phyloP scores from a whole-genome alignment of 23 red algal genomes.

The Gracilaria caudata region DNA sequence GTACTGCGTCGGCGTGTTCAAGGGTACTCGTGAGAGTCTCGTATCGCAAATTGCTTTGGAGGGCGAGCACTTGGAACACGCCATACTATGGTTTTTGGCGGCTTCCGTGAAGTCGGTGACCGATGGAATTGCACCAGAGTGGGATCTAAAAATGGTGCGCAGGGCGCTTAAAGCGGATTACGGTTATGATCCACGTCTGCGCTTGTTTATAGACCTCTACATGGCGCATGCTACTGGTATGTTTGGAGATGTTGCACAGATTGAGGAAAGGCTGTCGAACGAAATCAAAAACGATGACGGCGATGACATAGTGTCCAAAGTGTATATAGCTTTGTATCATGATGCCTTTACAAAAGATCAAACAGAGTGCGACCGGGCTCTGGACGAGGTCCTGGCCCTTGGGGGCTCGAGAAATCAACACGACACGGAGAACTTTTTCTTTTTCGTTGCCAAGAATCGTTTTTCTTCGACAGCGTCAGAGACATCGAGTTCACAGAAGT shows the following conservation, averaged over 20 bases:
- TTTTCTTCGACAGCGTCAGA: neutral
- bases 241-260: constrained; percentile 22
- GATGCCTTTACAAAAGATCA: constrained; percentile 67
- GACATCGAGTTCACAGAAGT: neutral
- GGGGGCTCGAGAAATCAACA: constrained; percentile 11
- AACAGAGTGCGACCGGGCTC: constrained; percentile 18
- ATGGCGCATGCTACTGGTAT: constrained; percentile 26
- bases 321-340: constrained; percentile 64
- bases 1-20: constrained; percentile 53
- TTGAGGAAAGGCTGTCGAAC: constrained; percentile 20
- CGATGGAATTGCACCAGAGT: neutral
- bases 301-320: constrained; percentile 40
- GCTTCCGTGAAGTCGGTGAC: neutral
- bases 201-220: constrained; percentile 21
- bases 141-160: constrained; percentile 32
- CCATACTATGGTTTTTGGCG: constrained; percentile 64
- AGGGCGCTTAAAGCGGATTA: neutral
- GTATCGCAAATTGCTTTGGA: constrained; percentile 41
- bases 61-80: constrained; percentile 17
- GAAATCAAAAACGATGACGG: constrained; percentile 32
- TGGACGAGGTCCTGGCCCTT: constrained; percentile 29
- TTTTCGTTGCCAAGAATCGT: constrained; percentile 41
- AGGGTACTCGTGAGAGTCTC: constrained; percentile 21
- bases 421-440: constrained; percentile 65
- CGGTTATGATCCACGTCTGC: constrained; percentile 35